Evolutionary conservation across 1,139 yeast genomes (phyloP).

Genomic region (Pichia sp.): DNA sequence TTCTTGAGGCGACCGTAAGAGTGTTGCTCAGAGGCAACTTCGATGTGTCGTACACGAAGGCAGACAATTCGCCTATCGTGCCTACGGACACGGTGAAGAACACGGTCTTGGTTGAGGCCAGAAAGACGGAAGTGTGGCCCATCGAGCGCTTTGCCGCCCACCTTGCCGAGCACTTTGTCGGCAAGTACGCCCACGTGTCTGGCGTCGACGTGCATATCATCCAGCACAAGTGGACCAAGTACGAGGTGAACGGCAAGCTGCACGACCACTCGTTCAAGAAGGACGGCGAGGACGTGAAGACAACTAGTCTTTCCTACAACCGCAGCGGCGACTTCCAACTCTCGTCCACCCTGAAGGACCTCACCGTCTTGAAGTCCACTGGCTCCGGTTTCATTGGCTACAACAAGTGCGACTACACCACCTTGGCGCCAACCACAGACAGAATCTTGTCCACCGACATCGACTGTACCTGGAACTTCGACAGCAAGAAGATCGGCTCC

Average conservation of each 20-base stretch:
- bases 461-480: constrained; percentile 70
- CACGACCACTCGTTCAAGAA: constrained; percentile 82
- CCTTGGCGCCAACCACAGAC: constrained; percentile 74
- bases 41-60: constrained; percentile 75
- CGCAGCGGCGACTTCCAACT: constrained; percentile 48
- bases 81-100: constrained; percentile 95
- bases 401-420: constrained; percentile 83
- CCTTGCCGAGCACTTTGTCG: constrained; percentile 73
- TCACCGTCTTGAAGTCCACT: constrained; percentile 88
- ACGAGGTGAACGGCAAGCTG: constrained; percentile 62
- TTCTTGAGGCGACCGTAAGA: constrained; percentile 78
- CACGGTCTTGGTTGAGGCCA: constrained; percentile 78
- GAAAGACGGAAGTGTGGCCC: constrained; percentile 79
- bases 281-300: constrained; percentile 78
- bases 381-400: constrained; percentile 90
- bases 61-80: constrained; percentile 82
- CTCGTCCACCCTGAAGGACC: constrained; percentile 70
- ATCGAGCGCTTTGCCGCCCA: constrained; percentile 86
- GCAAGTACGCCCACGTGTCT: constrained; percentile 69
- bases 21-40: constrained; percentile 73
- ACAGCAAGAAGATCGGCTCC: constrained; percentile 45
- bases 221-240: constrained; percentile 78
- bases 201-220: constrained; percentile 63
- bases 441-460: constrained; percentile 86
- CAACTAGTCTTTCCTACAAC: constrained; percentile 51